Base-by-base conservation (phyloP, 2,329 filamentous ascomycete species). In the Trichoderma guizhouense region DNA sequence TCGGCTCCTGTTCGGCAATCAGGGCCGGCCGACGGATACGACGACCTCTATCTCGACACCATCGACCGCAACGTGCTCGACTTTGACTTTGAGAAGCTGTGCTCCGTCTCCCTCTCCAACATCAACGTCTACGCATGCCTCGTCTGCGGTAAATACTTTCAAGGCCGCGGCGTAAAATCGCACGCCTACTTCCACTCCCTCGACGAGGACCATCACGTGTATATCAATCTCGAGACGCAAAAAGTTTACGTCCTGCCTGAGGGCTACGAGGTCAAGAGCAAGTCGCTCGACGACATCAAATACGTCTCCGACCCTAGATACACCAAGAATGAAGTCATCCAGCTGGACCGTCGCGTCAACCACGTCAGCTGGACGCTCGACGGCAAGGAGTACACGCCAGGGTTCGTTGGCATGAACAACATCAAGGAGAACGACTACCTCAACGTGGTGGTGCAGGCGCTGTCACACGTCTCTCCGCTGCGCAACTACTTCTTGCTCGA, bases 371-470 rank as follows among this genome's bases (percentile, higher is more conserved):
- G 91, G 88, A 95, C 97, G 77, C 86, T 98, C 55, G 86, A 87
- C 64, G 94, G 94, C 74, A 93, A 92, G 81, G 90, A 92, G 79
- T 99, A 99, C 83, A 91, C 91, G 75, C 96, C 96, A 24, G 95
- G 96, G 7, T 99, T 95, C 80, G 94, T 99, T 73, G 96, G 96
- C 75, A 97, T 99, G 93, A 99, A 99, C 87, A 99, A 99, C 83
- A 98, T 99, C 86, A 99, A 99, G 82, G 94, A 96, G 72, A 99
- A 99, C 83, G 96, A 99, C 84, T 99, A 99, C 83, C 88, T 98
- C 79, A 99, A 99, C 79, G 95, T 97, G 30, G 89, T 98, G 3
- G 92, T 97, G 63, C 96, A 99, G 81, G 92, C 95, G 7, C 87
- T 99, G 47, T 91, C 95, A 3, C 96, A 99, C 81, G 94, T 98